phyloP scores from a whole-genome alignment of 2,329 filamentous ascomycete genomes.

The Trichoderma aggressivum region DNA sequence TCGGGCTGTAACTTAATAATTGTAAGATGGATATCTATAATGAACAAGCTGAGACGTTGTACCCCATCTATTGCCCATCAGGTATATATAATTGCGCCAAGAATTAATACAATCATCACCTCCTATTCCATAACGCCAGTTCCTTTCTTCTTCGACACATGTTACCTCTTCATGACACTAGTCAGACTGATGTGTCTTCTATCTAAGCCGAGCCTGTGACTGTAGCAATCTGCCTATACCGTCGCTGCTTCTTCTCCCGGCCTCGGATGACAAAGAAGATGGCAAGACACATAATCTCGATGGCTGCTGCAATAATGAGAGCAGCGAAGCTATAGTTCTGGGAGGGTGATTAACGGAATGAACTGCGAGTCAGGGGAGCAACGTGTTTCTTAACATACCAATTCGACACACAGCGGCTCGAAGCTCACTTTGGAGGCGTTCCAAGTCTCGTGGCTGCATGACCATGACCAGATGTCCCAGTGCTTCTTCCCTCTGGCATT shows the following conservation, averaged over 20 bases:
- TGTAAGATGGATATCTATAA: background rate
- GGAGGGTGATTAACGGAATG: background rate
- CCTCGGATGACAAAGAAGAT: background rate
- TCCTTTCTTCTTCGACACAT: background rate
- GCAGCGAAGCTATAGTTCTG: background rate
- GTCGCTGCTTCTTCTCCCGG: background rate
- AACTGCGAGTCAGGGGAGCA: background rate
- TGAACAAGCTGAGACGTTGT: background rate
- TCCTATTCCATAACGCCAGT: background rate
- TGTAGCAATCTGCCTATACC: background rate
- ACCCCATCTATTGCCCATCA: background rate
- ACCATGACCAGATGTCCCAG: background rate
- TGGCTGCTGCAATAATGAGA: background rate
- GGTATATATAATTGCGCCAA: background rate
- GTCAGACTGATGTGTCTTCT: background rate
- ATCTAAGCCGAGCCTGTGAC: background rate
- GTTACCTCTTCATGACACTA: background rate
- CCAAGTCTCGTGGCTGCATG: background rate
- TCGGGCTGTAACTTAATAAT: background rate
- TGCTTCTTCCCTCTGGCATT: background rate
- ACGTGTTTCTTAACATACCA: background rate
- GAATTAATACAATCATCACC: background rate
- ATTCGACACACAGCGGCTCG: background rate
- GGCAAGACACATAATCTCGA: background rate
- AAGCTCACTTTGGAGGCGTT: background rate